phyloP scores from a whole-genome alignment of 345 rosid genomes.

The Citrus inodora region DNA sequence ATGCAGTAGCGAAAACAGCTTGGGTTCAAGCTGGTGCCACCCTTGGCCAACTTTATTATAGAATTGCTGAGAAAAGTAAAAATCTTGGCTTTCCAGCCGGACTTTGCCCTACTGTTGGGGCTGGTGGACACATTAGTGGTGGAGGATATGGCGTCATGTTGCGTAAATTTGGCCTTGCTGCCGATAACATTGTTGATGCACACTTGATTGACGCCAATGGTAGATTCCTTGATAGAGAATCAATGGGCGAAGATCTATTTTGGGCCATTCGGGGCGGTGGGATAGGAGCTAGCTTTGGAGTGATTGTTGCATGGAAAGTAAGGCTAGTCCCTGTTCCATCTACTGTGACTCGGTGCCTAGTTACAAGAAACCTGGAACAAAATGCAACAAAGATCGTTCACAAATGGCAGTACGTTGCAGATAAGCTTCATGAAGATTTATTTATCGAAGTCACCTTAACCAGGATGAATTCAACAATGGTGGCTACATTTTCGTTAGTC shows the following conservation, averaged over 20 bases:
- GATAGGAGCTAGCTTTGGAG: slow-evolving; percentile 51
- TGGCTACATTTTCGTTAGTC: slow-evolving; percentile 18
- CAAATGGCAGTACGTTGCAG: neutral
- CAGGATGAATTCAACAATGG: neutral
- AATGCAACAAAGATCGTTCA: neutral
- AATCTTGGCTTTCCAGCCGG: slow-evolving; percentile 71
- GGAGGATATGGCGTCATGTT: slow-evolving; percentile 83
- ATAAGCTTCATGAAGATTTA: neutral
- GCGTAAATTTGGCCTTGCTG: slow-evolving; percentile 79
- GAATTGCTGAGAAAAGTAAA: slow-evolving; percentile 58
- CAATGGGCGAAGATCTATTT: slow-evolving; percentile 70
- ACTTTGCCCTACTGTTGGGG: slow-evolving; percentile 57
- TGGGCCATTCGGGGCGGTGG: slow-evolving; percentile 66
- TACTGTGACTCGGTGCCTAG: slow-evolving; percentile 32
- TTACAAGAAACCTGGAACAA: neutral
- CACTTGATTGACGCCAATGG: neutral
- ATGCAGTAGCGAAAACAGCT: slow-evolving; percentile 38
- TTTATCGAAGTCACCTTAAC: slow-evolving; percentile 41
- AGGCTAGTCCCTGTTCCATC: slow-evolving; percentile 40
- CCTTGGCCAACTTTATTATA: slow-evolving; percentile 54
- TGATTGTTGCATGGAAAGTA: slow-evolving; percentile 41
- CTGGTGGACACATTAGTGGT: slow-evolving; percentile 67
- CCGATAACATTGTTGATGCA: neutral
- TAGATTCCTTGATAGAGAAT: slow-evolving; percentile 44
- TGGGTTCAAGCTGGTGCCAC: slow-evolving; percentile 85